Percentiles rank a stretch among this genome's conserved stretches.
These are phyloP conservation scores for Colletotrichum lindemuthianum DNA, from an alignment of 2,329 filamentous ascomycete genomes.

Conservation along the genomic window DNA sequence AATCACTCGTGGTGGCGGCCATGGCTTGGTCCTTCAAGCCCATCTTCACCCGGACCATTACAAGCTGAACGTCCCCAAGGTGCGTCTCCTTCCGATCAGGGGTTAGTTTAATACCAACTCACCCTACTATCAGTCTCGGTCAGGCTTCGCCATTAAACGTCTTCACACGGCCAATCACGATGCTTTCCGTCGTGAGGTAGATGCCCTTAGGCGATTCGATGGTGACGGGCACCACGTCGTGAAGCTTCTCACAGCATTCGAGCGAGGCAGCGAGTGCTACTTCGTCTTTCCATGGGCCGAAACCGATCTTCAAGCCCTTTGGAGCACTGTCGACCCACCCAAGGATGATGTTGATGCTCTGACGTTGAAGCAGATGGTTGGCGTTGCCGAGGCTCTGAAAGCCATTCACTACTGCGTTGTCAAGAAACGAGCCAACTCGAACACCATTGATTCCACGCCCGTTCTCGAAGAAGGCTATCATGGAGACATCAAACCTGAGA, in stretches of 20 bases:
- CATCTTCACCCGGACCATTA: background rate
- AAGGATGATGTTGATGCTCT: background rate
- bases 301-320: slow-evolving; percentile 4
- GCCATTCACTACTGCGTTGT: slow-evolving; percentile 3
- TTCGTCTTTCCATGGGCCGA: slow-evolving; percentile 9
- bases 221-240: background rate
- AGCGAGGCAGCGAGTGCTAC: background rate
- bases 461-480: background rate
- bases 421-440: background rate
- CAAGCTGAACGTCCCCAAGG: background rate
- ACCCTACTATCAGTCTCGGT: no score
- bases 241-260: slow-evolving; percentile 1
- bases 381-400: slow-evolving; percentile 10
- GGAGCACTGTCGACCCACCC: background rate
- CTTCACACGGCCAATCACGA: background rate
- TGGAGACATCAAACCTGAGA: slow-evolving; percentile 14
- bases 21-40: background rate
- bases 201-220: background rate
- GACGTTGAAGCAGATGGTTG: slow-evolving; percentile 9
- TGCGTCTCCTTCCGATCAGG: background rate
- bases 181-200: background rate
- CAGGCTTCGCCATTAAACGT: slow-evolving; percentile 2
- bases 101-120: no score
- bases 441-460: no score
- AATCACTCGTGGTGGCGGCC: background rate